Evolutionary conservation across 2,329 filamentous ascomycete species (phyloP).

Genomic region (Calonectria pteridis): DNA sequence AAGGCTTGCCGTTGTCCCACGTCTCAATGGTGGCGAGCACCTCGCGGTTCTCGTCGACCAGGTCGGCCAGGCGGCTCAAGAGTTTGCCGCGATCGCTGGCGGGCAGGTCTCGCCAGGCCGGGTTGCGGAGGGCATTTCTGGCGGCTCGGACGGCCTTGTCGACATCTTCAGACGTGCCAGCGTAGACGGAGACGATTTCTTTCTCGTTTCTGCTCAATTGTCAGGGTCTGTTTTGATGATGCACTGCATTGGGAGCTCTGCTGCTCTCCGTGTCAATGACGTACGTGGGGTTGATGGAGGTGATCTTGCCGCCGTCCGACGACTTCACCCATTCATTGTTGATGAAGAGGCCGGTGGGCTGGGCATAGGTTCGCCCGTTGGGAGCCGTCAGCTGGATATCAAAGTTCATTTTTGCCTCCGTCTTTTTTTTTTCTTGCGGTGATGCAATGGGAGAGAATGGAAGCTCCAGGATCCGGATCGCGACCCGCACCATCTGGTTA

Average conservation of each 20-base stretch:
- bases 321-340: conserved; percentile 80
- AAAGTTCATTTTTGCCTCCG: conserved; percentile 30
- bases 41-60: conserved; percentile 71
- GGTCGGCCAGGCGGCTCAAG: conserved; percentile 78
- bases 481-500: conserved; percentile 20
- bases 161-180: conserved; percentile 47
- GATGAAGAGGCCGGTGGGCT: conserved; percentile 80
- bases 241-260: not conserved
- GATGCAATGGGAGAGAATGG: not conserved
- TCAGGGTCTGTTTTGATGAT: not conserved
- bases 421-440: not conserved
- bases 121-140: conserved; percentile 74
- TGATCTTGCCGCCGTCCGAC: conserved; percentile 67
- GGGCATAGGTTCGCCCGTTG: conserved; percentile 76
- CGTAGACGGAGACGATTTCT: conserved; percentile 49
- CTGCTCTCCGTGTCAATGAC: conserved; percentile 2
- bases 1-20: conserved; percentile 84
- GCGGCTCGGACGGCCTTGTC: conserved; percentile 59
- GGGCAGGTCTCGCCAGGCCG: conserved; percentile 77
- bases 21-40: conserved; percentile 70
- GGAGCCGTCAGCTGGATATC: conserved; percentile 50
- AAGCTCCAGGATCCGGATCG: conserved; percentile 13
- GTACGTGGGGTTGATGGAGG: conserved; percentile 68
- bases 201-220: conserved; percentile 43
- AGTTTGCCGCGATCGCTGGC: conserved; percentile 76